Evolutionary conservation across 768 basidiomycete species (phyloP), one percentile per base, ranked within the genome.

Genomic region (Nevesoporus exiguus): DNA sequence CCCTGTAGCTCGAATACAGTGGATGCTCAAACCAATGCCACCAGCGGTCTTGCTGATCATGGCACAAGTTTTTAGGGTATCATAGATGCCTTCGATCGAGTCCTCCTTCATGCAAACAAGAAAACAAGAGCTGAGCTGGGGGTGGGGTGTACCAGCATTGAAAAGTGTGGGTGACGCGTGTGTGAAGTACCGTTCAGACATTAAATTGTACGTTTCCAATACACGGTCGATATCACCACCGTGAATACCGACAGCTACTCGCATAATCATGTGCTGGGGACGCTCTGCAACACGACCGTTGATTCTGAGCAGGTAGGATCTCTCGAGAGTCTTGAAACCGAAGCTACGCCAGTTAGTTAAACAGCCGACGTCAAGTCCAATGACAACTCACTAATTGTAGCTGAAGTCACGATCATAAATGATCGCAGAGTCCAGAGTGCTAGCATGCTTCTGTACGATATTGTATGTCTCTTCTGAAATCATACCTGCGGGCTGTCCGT

Each of bases 11-110:
- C 97, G 88, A 62, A 99, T 98, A 71, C 88, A 90, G 76, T 98
- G 94, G 59, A 99, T 97, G 72, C 80, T 92, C 57, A 99, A 74
- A 48, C 97, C 97, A 68, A 98, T 98, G 49, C 97, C 97, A 64
- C 97, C 97, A 24, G 97, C 97, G 6, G 94, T 97, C 79, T 99
- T 98, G 68, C 93, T 96, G 71, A 99, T 99, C 90, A 98, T 91
- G 5, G 97, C 97, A 67, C 97, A 98, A 57, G 83, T 91, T 79
- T 98, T 98, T 62, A 99, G 79, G 1, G 97, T 98, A 63, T 98
- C 96, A 70, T 98, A 99, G 73, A 99, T 98, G 19, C 97, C 97
- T 62, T 99, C 97, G 54, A 98, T 98, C 4, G 93, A 96, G 71
- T 98, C 97, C 19, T 98, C 94, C 73, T 94, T 93, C 97, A 98